Evolutionary conservation across 768 basidiomycete species (phyloP).

Genomic region (Holtermannia corniformis): DNA sequence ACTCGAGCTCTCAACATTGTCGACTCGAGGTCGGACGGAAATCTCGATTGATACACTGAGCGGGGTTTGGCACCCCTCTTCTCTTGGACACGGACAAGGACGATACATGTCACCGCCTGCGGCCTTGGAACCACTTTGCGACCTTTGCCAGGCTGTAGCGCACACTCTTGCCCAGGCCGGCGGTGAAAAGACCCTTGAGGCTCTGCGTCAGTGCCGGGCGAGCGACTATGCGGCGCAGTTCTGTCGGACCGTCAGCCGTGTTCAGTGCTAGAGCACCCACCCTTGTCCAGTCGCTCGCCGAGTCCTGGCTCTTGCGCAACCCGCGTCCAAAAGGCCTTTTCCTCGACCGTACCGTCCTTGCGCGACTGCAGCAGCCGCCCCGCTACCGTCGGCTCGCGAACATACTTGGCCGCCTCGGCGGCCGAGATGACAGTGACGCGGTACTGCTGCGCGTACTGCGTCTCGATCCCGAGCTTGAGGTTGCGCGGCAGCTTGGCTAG

Average conservation of each 20-base stretch:
- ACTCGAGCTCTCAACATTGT: neutral
- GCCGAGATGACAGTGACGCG: neutral
- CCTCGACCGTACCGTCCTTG: slow-evolving; percentile 46
- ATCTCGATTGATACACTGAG: too few relatives aligned
- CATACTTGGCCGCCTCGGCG: neutral
- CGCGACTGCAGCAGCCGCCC: neutral
- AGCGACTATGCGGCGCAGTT: slow-evolving; percentile 67
- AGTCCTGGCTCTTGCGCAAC: slow-evolving; percentile 59
- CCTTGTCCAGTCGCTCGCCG: slow-evolving; percentile 46
- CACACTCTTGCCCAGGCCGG: slow-evolving; percentile 67
- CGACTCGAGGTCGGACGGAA: neutral
- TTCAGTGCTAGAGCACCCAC: slow-evolving; percentile 11
- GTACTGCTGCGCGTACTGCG: slow-evolving; percentile 5
- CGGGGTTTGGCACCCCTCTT: too few relatives aligned
- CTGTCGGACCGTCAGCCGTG: slow-evolving; percentile 42
- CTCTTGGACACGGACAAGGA: neutral
- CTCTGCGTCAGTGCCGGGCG: slow-evolving; percentile 75
- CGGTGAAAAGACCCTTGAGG: slow-evolving; percentile 74
- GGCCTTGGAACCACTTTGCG: slow-evolving; percentile 66
- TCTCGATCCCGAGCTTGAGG: slow-evolving; percentile 44
- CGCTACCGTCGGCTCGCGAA: neutral
- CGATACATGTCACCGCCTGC: neutral
- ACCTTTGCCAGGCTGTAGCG: slow-evolving; percentile 69
- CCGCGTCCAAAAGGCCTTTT: slow-evolving; percentile 63
- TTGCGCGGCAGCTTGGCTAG: slow-evolving; percentile 67